A percentile compares a stretch with the other conserved stretches of the same genome.
Evolutionary conservation across 2,329 filamentous ascomycete genomes (phyloP).

Genomic region (Xylariaceae sp.): DNA sequence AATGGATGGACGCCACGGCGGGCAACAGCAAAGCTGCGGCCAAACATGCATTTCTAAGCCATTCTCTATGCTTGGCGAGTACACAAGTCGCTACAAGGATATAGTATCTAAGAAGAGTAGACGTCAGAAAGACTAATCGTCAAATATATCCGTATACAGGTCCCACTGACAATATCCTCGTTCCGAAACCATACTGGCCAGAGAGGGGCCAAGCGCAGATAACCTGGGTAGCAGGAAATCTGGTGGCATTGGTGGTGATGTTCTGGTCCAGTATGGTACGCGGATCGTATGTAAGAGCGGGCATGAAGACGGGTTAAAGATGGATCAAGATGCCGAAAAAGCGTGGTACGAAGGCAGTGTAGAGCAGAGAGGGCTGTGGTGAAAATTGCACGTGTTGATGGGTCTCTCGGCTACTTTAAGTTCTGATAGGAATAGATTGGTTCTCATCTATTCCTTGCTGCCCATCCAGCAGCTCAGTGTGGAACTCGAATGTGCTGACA

Average conservation of each 20-base stretch:
- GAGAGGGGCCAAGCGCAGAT: conserved; percentile 42
- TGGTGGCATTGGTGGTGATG: conserved; percentile 13
- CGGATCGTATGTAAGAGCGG: conserved; percentile 31
- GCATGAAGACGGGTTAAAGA: conserved; percentile 31
- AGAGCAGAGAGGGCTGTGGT: too few species aligned
- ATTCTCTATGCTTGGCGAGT: conserved; percentile 57
- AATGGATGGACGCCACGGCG: conserved; percentile 60
- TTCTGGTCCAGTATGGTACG: conserved; percentile 22
- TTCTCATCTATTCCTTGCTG: too few species aligned
- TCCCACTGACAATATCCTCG: conserved; percentile 35
- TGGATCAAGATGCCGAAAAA: too few species aligned
- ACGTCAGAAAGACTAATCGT: conserved; percentile 9
- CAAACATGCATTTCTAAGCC: conserved; percentile 60
- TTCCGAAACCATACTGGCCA: conserved; percentile 39
- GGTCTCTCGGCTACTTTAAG: too few species aligned
- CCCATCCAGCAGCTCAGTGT: too few species aligned
- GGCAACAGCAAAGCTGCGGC: conserved; percentile 61
- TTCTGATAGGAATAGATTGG: too few species aligned
- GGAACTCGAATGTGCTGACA: too few species aligned
- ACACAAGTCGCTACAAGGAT: conserved; percentile 60
- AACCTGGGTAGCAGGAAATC: conserved; percentile 27
- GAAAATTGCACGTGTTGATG: too few species aligned
- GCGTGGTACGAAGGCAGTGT: too few species aligned
- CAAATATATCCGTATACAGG: not conserved
- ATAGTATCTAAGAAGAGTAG: conserved; percentile 47